Percentiles rank a stretch among this genome's conserved stretches.
phyloP scores from a whole-genome alignment of 129 eudicot species.

The Artemisia annua region DNA sequence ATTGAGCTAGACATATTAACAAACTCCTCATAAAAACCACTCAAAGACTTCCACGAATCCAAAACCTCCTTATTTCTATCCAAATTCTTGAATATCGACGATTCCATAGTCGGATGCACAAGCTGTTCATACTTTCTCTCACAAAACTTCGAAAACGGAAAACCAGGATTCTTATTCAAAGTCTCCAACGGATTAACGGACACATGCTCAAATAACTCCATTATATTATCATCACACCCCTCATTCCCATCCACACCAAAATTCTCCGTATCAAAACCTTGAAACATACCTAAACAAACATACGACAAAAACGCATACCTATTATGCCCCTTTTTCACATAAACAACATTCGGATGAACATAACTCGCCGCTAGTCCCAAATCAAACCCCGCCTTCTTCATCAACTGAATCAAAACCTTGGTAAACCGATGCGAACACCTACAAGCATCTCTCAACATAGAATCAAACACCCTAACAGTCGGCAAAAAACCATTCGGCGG shows the following conservation, averaged over 20 bases:
- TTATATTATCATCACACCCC: conserved; percentile 19
- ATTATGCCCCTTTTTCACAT: conserved; percentile 62
- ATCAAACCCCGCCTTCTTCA: conserved; percentile 83
- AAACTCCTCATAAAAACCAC: conserved; percentile 73
- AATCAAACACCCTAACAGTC: conserved; percentile 78
- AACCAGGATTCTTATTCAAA: conserved; percentile 60
- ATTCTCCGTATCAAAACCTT: conserved; percentile 52
- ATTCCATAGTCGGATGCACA: conserved; percentile 91
- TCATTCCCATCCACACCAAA: conserved; percentile 49
- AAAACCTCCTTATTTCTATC: conserved; percentile 68
- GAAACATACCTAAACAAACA: conserved; percentile 77
- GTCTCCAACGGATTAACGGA: conserved; percentile 63
- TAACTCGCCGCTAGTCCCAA: conserved; percentile 81
- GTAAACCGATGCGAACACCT: conserved; percentile 51
- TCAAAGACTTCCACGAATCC: conserved; percentile 82
- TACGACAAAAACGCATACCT: conserved; percentile 78
- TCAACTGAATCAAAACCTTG: conserved; percentile 68
- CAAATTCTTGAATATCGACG: conserved; percentile 67
- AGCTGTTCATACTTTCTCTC: conserved; percentile 74
- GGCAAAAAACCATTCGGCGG: conserved; percentile 53
- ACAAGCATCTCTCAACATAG: conserved; percentile 66
- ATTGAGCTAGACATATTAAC: conserved; percentile 88
- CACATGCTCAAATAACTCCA: conserved; percentile 62
- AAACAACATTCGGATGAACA: conserved; percentile 54
- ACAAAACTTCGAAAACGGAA: conserved; percentile 76